Evolutionary conservation across 192 early-diverging fungal species (phyloP), one percentile per base, ranked within the genome.

Genomic region (Chytriomyces sp.): DNA sequence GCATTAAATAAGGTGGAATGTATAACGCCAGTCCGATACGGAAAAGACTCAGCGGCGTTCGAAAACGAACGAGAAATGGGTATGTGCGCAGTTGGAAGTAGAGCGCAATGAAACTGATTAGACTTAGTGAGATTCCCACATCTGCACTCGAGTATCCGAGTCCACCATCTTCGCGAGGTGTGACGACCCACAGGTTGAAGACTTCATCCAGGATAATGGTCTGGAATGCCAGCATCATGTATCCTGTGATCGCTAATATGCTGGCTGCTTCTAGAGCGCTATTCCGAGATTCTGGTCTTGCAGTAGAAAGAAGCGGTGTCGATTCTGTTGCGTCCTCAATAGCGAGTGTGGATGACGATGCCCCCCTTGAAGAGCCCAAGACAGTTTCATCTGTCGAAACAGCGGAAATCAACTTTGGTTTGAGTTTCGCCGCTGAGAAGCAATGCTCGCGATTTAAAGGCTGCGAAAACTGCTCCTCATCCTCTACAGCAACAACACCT

Each of bases 201-300:
- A 73, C 61, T 64, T 85, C 84, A 24, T 81, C 84, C 72, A 83
- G 81, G 9, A 83, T n/a, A 28, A 85, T 78, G 61, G 83, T 69
- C 3, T 75, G 50, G 48, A 85, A 75, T 20, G 70, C 44, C 45
- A 78, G 72, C n/a, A 82, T 45, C 5, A 26, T 68, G 78, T 81
- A 84, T 7, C 73, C 80, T 9, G 72, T 13, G 4, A 72, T 71
- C 6, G 65, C 64, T 10, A 64, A 47, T 43, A 78, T 28, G 45
- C 62, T 64, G 9, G 59, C 44, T 45, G 8, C 7, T 65, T 72
- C 59, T 47, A 50, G 7, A 77, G n/a, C 23, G 66, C 20, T n/a
- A 10, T 46, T 26, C 24, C 53, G 53, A 57, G 53, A 18, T 57
- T 2, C 53, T 57, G 53, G 3, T 20, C 20, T 1, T 57, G 53